Base-by-base conservation (phyloP, 306 rosid species). In the Sechiopsis laciniata region DNA sequence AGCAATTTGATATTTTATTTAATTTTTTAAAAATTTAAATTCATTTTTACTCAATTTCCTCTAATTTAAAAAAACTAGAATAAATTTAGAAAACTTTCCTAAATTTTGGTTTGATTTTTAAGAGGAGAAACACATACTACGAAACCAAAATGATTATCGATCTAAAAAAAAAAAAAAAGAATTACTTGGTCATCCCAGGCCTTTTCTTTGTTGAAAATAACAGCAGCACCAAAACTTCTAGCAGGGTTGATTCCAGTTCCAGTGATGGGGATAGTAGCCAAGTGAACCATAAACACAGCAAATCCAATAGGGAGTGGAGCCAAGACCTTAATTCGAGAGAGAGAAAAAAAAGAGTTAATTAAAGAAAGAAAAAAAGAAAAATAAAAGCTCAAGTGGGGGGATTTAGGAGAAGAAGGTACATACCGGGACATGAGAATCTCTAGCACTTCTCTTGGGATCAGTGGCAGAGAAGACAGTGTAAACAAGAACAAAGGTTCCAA, bases 381-480 rank as follows among this genome's bases (percentile, higher is more conserved):
- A 32, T 26, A 26, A 26, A 26, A 26, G 2, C 1, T 1, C 29
- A 26, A 26, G 29, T 26, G 29, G 29, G 29, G 29, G 29, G 29
- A n/a, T n/a, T n/a, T n/a, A 1, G 3, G 32, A 26, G 51, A 7
- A 0, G 0, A 0, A 4, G n/a, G 3, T 8, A 35, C 96, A 75
- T 87, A 92, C 98, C 58, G 98, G 98, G 77, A 93, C 96, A 65
- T 93, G 98, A 40, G 96, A 93, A 83, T 93, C 98, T 76, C 98
- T 82, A 2, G 98, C 98, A 50, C 8, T 93, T 50, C 98, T 84
- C 79, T 93, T 93, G 12, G 98, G 98, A 46, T 93, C 98, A 13
- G 98, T 93, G 77, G 98, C 98, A 6, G 98, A 88, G 88, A 93
- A 93, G 72, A 93, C 98, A 0, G 98, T 93, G 90, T 93, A 93